A percentile compares a stretch with the other conserved stretches of the same genome.
phyloP scores from a whole-genome alignment of 163 green algal species.

The Coccomyxa subellipsoidea region DNA sequence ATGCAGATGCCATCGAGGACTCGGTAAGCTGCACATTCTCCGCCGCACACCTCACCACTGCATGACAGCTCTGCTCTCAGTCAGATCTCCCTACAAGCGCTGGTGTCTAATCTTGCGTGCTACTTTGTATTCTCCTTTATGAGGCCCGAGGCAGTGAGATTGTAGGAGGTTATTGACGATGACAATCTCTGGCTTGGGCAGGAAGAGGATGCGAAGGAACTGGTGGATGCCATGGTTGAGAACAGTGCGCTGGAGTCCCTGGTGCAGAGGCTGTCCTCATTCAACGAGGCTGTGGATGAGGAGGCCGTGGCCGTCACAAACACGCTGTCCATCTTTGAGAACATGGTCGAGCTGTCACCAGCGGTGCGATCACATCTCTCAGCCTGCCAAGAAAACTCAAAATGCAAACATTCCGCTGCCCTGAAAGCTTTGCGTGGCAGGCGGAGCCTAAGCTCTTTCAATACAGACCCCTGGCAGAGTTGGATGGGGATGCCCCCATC shows the following conservation, averaged over 20 bases:
- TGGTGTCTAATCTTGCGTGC: too few species aligned
- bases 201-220: slow-evolving; percentile 67
- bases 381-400: neutral
- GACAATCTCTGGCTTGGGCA: slow-evolving; percentile 30
- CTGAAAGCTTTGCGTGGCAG: too few species aligned
- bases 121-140: too few species aligned
- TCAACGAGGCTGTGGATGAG: slow-evolving; percentile 58
- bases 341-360: slow-evolving; percentile 78
- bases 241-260: slow-evolving; percentile 75
- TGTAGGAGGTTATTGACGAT: too few species aligned
- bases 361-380: slow-evolving; percentile 27
- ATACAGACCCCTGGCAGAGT: too few species aligned
- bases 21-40: slow-evolving; percentile 7
- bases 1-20: slow-evolving; percentile 68
- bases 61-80: too few species aligned
- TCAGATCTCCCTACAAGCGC: too few species aligned
- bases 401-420: too few species aligned
- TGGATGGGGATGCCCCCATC: too few species aligned
- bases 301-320: slow-evolving; percentile 78
- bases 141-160: too few species aligned
- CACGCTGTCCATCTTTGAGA: slow-evolving; percentile 81
- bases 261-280: slow-evolving; percentile 36
- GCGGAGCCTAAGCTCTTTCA: too few species aligned
- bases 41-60: too few species aligned
- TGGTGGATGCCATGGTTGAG: slow-evolving; percentile 77